These are phyloP conservation scores for Ophiostoma ips DNA, from an alignment of 2,329 filamentous ascomycete genomes.

Conservation along the genomic window DNA sequence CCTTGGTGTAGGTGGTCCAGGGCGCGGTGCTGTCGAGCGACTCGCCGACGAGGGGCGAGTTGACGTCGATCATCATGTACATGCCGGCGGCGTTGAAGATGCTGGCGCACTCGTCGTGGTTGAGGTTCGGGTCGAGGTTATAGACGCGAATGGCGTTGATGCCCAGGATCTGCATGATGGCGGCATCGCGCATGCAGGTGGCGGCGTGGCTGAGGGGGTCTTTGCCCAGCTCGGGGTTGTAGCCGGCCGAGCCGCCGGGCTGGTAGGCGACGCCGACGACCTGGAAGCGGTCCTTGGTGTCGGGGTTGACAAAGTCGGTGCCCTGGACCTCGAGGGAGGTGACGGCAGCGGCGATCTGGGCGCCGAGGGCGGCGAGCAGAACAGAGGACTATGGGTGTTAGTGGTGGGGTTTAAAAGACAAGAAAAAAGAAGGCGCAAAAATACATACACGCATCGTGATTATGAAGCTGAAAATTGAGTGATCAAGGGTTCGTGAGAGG, in stretches of 20 bases:
- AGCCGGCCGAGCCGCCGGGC: slow-evolving; percentile 50
- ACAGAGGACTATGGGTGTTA: slow-evolving; percentile 22
- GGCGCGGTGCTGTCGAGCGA: slow-evolving; percentile 40
- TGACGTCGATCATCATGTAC: slow-evolving; percentile 57
- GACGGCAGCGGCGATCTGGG: slow-evolving; percentile 41
- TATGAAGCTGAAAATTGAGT: not conserved
- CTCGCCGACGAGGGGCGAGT: slow-evolving; percentile 47
- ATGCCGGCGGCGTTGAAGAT: slow-evolving; percentile 57
- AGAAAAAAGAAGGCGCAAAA: not conserved
- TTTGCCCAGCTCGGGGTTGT: slow-evolving; percentile 36
- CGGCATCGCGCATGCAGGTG: slow-evolving; percentile 49
- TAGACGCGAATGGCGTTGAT: slow-evolving; percentile 58
- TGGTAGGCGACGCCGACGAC: slow-evolving; percentile 57
- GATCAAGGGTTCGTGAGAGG: not conserved
- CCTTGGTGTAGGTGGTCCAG: slow-evolving; percentile 40
- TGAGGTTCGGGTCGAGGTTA: slow-evolving; percentile 50
- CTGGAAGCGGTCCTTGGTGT: slow-evolving; percentile 47
- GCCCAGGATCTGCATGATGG: slow-evolving; percentile 49
- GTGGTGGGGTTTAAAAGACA: not conserved
- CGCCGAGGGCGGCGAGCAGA: slow-evolving; percentile 38
- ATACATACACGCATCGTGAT: slow-evolving; percentile 9
- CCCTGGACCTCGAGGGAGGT: slow-evolving; percentile 42
- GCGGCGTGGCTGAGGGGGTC: slow-evolving; percentile 47
- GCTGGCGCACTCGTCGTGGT: slow-evolving; percentile 52
- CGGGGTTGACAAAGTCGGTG: slow-evolving; percentile 45